These are phyloP conservation scores for Pisolithus sp. DNA, from an alignment of 768 basidiomycete genomes.

Conservation along the genomic window DNA sequence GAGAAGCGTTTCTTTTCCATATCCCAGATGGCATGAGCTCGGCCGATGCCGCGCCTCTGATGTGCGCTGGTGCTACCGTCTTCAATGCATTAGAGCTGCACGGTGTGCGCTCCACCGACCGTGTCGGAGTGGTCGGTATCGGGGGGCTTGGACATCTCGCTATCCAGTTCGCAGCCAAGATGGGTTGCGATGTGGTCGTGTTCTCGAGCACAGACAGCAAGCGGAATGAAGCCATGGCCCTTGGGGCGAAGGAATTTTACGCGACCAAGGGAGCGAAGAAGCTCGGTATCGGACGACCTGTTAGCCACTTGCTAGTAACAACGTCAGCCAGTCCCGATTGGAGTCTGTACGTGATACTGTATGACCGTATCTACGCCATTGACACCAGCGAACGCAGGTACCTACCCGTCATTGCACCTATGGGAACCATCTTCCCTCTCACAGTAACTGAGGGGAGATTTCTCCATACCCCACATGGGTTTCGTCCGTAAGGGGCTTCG, in stretches of 20 bases:
- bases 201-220: constrained; percentile 30
- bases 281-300: constrained; percentile 21
- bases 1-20: constrained; percentile 29
- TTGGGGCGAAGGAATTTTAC: constrained; percentile 34
- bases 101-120: constrained; percentile 23
- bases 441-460: constrained; percentile 17
- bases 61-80: constrained; percentile 33
- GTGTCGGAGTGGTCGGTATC: constrained; percentile 29
- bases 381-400: constrained; percentile 8
- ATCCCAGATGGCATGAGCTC: constrained; percentile 27
- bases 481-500: constrained; percentile 13
- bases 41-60: constrained; percentile 28
- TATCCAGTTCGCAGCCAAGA: constrained; percentile 34
- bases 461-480: constrained; percentile 16
- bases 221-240: constrained; percentile 23
- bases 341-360: constrained; percentile 18
- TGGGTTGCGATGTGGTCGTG: constrained; percentile 33
- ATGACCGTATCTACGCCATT: not conserved
- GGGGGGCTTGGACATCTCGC: constrained; percentile 35
- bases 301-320: constrained; percentile 29
- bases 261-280: constrained; percentile 19
- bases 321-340: constrained; percentile 25
- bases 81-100: constrained; percentile 22
- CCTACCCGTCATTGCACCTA: constrained; percentile 19
- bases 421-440: constrained; percentile 21